Conservation (phyloP, 2,329 filamentous ascomycete species). For the Thielaviopsis punctulata region DNA sequence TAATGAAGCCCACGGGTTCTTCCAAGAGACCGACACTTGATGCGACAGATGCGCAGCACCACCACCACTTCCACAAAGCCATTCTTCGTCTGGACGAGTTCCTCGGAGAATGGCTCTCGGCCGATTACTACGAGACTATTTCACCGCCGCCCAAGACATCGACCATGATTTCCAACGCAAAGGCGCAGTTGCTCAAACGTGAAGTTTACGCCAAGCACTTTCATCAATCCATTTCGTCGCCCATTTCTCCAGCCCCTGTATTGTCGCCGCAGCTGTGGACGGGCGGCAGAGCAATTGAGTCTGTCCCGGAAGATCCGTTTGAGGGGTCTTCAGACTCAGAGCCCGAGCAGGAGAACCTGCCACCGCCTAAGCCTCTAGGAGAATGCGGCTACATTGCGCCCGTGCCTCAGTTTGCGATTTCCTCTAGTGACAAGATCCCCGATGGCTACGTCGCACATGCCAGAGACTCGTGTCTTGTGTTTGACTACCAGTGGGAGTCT, state of each 20-base stretch:
- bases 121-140: slow-evolving; percentile 85
- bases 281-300: slow-evolving; percentile 1
- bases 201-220: slow-evolving; percentile 45
- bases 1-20: slow-evolving; percentile 11
- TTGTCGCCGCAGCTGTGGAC: slow-evolving; percentile 10
- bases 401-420: slow-evolving; percentile 67
- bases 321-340: slow-evolving; percentile 7
- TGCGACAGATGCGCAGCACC: slow-evolving; percentile 7
- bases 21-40: neutral
- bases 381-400: slow-evolving; percentile 48
- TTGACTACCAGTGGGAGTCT: slow-evolving; percentile 97
- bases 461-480: slow-evolving; percentile 62
- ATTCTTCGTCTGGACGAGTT: slow-evolving; percentile 77
- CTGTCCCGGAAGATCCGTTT: slow-evolving; percentile 10
- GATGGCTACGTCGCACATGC: slow-evolving; percentile 80
- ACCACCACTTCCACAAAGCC: slow-evolving; percentile 31
- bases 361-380: slow-evolving; percentile 16
- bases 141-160: slow-evolving; percentile 72
- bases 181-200: slow-evolving; percentile 65
- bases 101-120: slow-evolving; percentile 86
- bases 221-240: slow-evolving; percentile 11
- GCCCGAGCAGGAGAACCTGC: slow-evolving; percentile 4
- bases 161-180: slow-evolving; percentile 77
- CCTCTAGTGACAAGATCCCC: slow-evolving; percentile 64
- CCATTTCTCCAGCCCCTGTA: slow-evolving; percentile 1